Percentiles rank a stretch among this genome's conserved stretches.
Evolutionary conservation across 148 eudicot genomes (phyloP).

Genomic region (Hydrangea macrophylla): DNA sequence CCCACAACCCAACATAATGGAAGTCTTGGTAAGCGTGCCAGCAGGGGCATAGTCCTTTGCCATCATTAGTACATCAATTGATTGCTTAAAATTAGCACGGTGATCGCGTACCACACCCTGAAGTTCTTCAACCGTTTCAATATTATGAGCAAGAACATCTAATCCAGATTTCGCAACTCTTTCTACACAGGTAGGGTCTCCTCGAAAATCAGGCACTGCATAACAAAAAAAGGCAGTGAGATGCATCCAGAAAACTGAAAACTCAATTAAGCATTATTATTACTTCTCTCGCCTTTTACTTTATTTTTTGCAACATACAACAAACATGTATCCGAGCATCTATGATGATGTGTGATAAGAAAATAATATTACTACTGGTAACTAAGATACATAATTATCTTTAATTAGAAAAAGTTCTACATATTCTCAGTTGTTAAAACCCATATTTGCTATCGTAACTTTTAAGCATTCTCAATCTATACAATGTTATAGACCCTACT

Average conservation of each 20-base stretch:
- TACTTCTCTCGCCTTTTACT: no score
- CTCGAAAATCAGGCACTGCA: slow-evolving; percentile 96
- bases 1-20: slow-evolving; percentile 93
- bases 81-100: slow-evolving; percentile 94
- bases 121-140: slow-evolving; percentile 97
- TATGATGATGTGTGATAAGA: no score
- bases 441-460: no score
- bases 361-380: no score
- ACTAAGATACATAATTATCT: no score
- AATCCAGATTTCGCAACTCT: slow-evolving; percentile 84
- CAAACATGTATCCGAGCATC: no score
- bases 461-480: no score
- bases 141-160: slow-evolving; percentile 93
- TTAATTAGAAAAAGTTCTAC: no score
- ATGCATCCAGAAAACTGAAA: neutral
- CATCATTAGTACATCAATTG: slow-evolving; percentile 72
- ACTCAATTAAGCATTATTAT: neutral
- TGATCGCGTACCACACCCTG: slow-evolving; percentile 83
- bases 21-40: slow-evolving; percentile 93
- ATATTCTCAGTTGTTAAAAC: no score
- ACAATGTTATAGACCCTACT: no score
- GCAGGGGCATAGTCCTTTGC: slow-evolving; percentile 88
- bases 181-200: slow-evolving; percentile 74
- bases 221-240: neutral
- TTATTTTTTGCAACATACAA: no score